Percentiles rank a stretch among this genome's conserved stretches.
Conservation (phyloP, 2,329 filamentous ascomycete species). For the Colletotrichum musicola region DNA sequence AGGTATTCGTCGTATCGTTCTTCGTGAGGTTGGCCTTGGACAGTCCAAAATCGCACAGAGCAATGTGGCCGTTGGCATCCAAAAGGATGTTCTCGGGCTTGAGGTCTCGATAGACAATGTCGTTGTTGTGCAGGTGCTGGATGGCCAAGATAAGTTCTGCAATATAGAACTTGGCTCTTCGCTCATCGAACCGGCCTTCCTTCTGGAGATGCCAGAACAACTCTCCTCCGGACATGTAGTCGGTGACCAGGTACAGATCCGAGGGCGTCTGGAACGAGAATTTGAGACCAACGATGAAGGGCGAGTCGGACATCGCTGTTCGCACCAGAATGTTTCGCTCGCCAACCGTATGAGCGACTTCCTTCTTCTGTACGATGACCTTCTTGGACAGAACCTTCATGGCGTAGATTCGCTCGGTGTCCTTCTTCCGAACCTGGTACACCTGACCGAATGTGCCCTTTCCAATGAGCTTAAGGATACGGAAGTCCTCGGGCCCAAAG, state of each 20-base stretch:
- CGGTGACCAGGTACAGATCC: constrained; percentile 97
- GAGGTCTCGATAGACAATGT: constrained; percentile 97
- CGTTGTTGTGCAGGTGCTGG: constrained; percentile 94
- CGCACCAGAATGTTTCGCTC: constrained; percentile 97
- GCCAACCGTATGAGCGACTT: constrained; percentile 96
- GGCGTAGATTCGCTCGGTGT: constrained; percentile 94
- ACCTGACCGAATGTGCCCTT: constrained; percentile 99
- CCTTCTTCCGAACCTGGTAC: constrained; percentile 97
- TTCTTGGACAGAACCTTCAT: constrained; percentile 99
- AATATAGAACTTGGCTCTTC: constrained; percentile 97
- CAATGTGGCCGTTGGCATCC: constrained; percentile 97
- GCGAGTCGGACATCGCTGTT: constrained; percentile 94
- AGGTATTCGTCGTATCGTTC: constrained; percentile 98
- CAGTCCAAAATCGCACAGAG: constrained; percentile 95
- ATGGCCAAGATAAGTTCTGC: constrained; percentile 96
- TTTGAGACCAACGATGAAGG: constrained; percentile 97
- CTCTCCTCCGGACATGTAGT: constrained; percentile 99
- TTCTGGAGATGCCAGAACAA: constrained; percentile 99
- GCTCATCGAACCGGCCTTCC: constrained; percentile 94
- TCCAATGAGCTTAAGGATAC: constrained; percentile 94
- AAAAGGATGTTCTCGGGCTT: constrained; percentile 98
- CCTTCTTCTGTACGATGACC: constrained; percentile 99
- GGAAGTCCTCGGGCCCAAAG: constrained; percentile 94
- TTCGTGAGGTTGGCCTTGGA: constrained; percentile 98
- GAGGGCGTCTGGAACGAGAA: constrained; percentile 99